Base-by-base conservation (phyloP, 2,329 filamentous ascomycete species). In the Colletotrichum sidae region DNA sequence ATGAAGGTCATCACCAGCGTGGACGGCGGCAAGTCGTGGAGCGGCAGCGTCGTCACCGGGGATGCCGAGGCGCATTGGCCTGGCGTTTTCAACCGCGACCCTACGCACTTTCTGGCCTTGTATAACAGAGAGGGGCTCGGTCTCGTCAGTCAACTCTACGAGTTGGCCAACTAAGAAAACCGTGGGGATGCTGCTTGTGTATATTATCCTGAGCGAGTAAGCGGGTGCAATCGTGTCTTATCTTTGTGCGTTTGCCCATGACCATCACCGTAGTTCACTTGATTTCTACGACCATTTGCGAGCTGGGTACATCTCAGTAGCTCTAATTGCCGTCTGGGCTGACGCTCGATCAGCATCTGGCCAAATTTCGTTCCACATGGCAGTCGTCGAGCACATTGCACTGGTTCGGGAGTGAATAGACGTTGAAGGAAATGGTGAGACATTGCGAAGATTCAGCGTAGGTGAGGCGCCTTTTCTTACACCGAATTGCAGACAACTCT, bases 1-100 rank as follows among this genome's bases (percentile, higher is more conserved):
- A 74, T 76, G 69, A 78, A 77, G 62, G 69, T 76, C 6, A 55
- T 77, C 4, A 72, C 70, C 0, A 76, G 73, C 25, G 56, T 68
- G 8, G 71, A 74, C 6, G 71, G 66, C 4, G 75, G 71, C 0
- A 59, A 15, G 33, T 69, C 70, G 1, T 77, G 76, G 76, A 70
- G 70, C 35, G 38, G 41, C 1, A 66, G 70, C 33, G 67, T 71
- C 5, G 69, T 76, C 25, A 73, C 72, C 2, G 72, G 70, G 3
- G 65, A 71, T 4, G 65, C 61, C 11, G 68, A 69, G 10, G 69
- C 72, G 1, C 73, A 77, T 44, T 78, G 76, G 76, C 74, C 75
- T 2, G 75, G 74, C 2, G 10, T 77, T 10, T 75, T 73, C 68
- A 55, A 61, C 52, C 25, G 25, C 12, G 51, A 61, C 38, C n/a